Percentiles rank a stretch among this genome's conserved stretches.
phyloP scores from a whole-genome alignment of 2,329 filamentous ascomycete genomes.

The Aspergillus neoniger region DNA sequence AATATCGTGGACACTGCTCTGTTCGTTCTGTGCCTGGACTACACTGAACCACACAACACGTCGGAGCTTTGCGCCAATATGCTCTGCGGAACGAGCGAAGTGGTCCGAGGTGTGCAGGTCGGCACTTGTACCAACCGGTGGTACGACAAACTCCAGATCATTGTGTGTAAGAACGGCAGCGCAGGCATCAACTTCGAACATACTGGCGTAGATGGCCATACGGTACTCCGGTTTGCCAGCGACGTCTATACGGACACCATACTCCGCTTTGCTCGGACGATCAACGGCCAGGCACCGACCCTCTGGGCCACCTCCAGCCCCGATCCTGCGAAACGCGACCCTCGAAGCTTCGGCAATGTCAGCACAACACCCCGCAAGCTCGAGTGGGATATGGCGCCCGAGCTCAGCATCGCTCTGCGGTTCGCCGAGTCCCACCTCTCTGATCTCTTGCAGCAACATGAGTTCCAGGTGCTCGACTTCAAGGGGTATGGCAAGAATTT shows the following conservation, averaged over 20 bases:
- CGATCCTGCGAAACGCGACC: constrained; percentile 88
- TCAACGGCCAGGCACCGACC: constrained; percentile 89
- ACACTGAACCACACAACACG: constrained; percentile 78
- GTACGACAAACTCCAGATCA: constrained; percentile 99
- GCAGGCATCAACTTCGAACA: constrained; percentile 99
- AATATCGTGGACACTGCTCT: constrained; percentile 92
- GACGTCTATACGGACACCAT: constrained; percentile 98
- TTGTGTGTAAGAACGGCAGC: constrained; percentile 97
- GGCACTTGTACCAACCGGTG: constrained; percentile 97
- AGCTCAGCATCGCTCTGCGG: constrained; percentile 84
- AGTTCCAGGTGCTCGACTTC: constrained; percentile 92
- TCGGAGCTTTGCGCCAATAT: constrained; percentile 95
- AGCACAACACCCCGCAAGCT: constrained; percentile 93
- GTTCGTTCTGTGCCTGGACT: constrained; percentile 90
- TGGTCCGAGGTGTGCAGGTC: constrained; percentile 91
- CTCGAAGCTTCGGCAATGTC: constrained; percentile 87
- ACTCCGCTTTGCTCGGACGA: constrained; percentile 87
- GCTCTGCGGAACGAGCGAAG: constrained; percentile 91
- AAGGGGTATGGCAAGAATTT: constrained; percentile 91
- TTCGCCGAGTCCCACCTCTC: constrained; percentile 94
- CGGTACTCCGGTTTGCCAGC: constrained; percentile 91
- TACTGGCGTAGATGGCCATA: constrained; percentile 96
- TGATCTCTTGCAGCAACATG: constrained; percentile 93
- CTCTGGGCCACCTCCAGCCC: constrained; percentile 90
- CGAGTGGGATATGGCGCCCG: constrained; percentile 95